These are phyloP conservation scores for Setomelanomma holmii DNA, from an alignment of 2,329 filamentous ascomycete species.

Conservation along the genomic window DNA sequence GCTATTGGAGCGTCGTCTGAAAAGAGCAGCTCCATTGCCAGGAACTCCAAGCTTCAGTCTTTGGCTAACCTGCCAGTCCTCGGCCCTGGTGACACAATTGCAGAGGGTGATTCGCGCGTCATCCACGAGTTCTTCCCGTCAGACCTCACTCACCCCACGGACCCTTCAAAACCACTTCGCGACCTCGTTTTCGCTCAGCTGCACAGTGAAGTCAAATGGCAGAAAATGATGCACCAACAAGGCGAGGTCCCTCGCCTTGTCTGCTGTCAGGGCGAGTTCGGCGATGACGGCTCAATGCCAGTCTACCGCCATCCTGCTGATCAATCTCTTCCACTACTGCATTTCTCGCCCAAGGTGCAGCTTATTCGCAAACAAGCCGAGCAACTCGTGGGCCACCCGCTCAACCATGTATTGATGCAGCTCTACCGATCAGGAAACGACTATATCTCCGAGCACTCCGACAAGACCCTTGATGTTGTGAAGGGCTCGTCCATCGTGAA, in stretches of 20 bases:
- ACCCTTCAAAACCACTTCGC: slow-evolving; percentile 52
- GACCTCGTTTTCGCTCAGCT: slow-evolving; percentile 72
- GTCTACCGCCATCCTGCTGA: slow-evolving; percentile 96
- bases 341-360: slow-evolving; percentile 77
- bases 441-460: slow-evolving; percentile 94
- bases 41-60: slow-evolving; percentile 45
- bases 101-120: slow-evolving; percentile 81
- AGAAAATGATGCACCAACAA: slow-evolving; percentile 89
- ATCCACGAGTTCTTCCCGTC: slow-evolving; percentile 71
- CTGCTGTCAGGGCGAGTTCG: slow-evolving; percentile 80
- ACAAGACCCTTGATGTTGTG: slow-evolving; percentile 93
- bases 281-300: slow-evolving; percentile 75
- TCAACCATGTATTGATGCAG: slow-evolving; percentile 95
- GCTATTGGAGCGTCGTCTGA: not conserved
- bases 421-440: slow-evolving; percentile 88
- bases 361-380: slow-evolving; percentile 74
- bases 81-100: slow-evolving; percentile 65
- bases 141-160: slow-evolving; percentile 30
- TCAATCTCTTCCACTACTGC: slow-evolving; percentile 77
- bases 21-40: slow-evolving; percentile 16
- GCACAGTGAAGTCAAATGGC: slow-evolving; percentile 80
- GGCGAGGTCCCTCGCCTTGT: slow-evolving; percentile 91
- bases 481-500: slow-evolving; percentile 86
- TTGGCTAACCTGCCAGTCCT: slow-evolving; percentile 49
- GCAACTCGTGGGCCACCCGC: slow-evolving; percentile 72